phyloP scores from a whole-genome alignment of 2,329 filamentous ascomycete species.

The Esteya vermicola region DNA sequence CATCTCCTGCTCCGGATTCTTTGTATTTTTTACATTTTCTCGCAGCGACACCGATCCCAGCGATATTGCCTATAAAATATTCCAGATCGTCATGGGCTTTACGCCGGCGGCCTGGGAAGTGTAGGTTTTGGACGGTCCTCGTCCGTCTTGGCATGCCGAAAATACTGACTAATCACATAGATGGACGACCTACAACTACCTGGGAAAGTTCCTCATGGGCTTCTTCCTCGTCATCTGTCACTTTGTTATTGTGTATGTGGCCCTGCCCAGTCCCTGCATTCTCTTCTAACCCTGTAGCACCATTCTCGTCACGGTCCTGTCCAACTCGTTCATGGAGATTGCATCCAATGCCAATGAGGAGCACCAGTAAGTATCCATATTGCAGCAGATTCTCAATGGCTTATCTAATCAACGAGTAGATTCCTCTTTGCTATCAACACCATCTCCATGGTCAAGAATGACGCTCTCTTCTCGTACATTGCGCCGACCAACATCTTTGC shows the following conservation, averaged over 20 bases:
- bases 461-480: constrained; percentile 86
- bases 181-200: constrained; percentile 59
- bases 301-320: constrained; percentile 88
- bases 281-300: constrained; percentile 33
- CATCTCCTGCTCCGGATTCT: constrained; percentile 86
- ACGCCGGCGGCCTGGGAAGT: constrained; percentile 91
- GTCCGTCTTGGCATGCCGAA: too few species aligned
- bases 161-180: constrained; percentile 19
- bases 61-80: constrained; percentile 76
- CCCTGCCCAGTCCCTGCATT: neutral
- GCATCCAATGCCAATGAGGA: constrained; percentile 88
- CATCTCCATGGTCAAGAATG: constrained; percentile 97
- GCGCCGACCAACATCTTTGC: constrained; percentile 84
- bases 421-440: constrained; percentile 95
- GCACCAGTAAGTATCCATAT: constrained; percentile 44
- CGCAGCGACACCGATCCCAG: constrained; percentile 54
- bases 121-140: constrained; percentile 24
- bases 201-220: constrained; percentile 63
- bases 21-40: constrained; percentile 83
- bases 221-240: constrained; percentile 89
- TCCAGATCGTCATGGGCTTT: constrained; percentile 92
- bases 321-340: constrained; percentile 91
- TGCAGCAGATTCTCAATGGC: too few species aligned
- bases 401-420: constrained; percentile 16
- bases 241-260: constrained; percentile 65